Conservation (phyloP, 108 stramenopile genomes). For the Epipyxis sp. region DNA sequence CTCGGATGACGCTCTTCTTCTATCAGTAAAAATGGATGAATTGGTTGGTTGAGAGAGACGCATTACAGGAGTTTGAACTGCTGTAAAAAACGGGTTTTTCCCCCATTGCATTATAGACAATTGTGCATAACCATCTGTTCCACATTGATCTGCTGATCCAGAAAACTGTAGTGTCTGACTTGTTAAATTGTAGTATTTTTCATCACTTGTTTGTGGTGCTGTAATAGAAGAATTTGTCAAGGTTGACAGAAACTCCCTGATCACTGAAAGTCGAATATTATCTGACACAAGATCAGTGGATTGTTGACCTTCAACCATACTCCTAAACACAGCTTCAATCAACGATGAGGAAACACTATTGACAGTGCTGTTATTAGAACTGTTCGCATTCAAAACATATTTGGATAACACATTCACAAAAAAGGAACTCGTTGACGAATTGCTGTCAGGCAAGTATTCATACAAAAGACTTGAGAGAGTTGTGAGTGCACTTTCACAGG, state of each 20-base stretch:
- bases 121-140: not conserved
- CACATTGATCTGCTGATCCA: not conserved
- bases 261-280: not conserved
- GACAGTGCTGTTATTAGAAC: too few relatives aligned
- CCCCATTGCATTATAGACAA: slow-evolving; percentile 4
- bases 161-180: not conserved
- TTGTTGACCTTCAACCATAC: not conserved
- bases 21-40: too few relatives aligned
- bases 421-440: not conserved
- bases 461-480: not conserved
- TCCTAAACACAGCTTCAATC: not conserved
- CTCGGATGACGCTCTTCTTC: too few relatives aligned
- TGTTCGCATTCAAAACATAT: not conserved
- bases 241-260: not conserved
- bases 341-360: not conserved
- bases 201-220: not conserved
- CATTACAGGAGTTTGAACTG: too few relatives aligned
- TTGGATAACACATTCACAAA: not conserved
- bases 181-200: not conserved
- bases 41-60: too few relatives aligned
- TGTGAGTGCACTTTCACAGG: not conserved
- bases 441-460: not conserved
- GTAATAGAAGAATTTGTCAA: not conserved
- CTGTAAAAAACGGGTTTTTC: not conserved
- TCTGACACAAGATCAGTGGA: not conserved